Evolutionary conservation across 139 green algal genomes (phyloP).

Genomic region (Chlamydomonas incerta): DNA sequence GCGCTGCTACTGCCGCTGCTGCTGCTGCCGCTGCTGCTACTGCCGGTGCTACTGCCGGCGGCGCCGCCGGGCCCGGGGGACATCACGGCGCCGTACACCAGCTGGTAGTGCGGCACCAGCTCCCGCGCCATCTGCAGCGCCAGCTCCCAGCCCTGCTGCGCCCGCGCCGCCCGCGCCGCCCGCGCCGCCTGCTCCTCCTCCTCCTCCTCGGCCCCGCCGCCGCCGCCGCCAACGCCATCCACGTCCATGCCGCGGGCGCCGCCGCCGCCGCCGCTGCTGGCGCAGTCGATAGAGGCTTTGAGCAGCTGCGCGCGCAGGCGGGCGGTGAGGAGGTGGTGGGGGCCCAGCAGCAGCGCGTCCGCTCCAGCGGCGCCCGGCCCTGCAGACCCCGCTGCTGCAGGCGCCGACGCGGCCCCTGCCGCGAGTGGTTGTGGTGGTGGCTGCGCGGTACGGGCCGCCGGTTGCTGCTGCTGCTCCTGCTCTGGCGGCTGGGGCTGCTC

Average conservation of each 20-base stretch:
- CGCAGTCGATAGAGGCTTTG: slow-evolving; percentile 52
- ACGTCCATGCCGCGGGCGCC: too few relatives aligned
- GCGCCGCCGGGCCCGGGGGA: too few relatives aligned
- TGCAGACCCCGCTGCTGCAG: too few relatives aligned
- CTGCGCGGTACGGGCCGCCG: too few relatives aligned
- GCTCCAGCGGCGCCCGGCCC: too few relatives aligned
- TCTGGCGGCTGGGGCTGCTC: neutral
- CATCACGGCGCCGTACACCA: slow-evolving; percentile 54
- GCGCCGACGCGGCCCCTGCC: neutral
- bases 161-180: too few relatives aligned
- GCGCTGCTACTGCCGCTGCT: neutral
- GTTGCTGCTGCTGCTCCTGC: neutral
- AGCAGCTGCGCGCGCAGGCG: slow-evolving; percentile 54
- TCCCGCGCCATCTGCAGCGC: slow-evolving; percentile 48
- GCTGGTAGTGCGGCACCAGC: slow-evolving; percentile 58
- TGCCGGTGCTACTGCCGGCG: too few relatives aligned
- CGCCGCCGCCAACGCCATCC: too few relatives aligned
- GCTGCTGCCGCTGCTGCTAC: too few relatives aligned
- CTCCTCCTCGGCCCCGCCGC: too few relatives aligned
- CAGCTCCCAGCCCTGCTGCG: slow-evolving; percentile 41
- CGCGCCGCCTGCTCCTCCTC: too few relatives aligned
- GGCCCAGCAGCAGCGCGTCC: slow-evolving; percentile 9
- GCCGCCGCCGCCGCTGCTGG: neutral
- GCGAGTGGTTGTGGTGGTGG: neutral
- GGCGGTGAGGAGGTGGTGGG: slow-evolving; percentile 51